Percentiles rank a stretch among this genome's conserved stretches.
phyloP scores from a whole-genome alignment of 2,329 filamentous ascomycete genomes.

The Mariannaea sp. region DNA sequence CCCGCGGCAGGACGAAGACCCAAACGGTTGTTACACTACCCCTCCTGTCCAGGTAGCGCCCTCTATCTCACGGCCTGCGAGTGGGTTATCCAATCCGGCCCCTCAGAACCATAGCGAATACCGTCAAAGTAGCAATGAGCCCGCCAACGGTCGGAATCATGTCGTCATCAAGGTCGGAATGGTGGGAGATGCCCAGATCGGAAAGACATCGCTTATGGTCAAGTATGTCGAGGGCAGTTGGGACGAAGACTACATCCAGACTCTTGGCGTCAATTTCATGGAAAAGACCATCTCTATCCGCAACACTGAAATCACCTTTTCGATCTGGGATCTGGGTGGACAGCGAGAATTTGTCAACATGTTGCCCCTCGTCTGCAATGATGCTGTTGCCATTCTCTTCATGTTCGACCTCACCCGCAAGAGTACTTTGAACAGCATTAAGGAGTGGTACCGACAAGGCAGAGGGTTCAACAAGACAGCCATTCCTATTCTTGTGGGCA shows the following conservation, averaged over 20 bases:
- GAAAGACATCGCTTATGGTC: constrained; percentile 99
- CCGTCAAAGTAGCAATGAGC: constrained; percentile 45
- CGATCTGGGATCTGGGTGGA: constrained; percentile 97
- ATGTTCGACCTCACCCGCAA: constrained; percentile 99
- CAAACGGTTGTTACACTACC: constrained; percentile 51
- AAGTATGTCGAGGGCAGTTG: constrained; percentile 99
- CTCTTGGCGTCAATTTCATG: constrained; percentile 99
- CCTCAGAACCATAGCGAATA: constrained; percentile 52
- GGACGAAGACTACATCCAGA: constrained; percentile 99
- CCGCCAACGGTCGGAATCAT: constrained; percentile 62
- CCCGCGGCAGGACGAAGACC: constrained; percentile 51
- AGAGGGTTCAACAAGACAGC: constrained; percentile 99
- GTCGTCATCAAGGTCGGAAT: constrained; percentile 99
- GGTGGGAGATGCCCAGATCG: constrained; percentile 98
- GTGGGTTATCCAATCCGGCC: constrained; percentile 55
- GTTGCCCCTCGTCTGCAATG: constrained; percentile 98
- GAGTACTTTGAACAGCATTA: constrained; percentile 98
- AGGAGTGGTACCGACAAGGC: constrained; percentile 98
- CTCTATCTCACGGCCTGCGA: constrained; percentile 59
- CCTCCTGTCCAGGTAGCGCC: constrained; percentile 51
- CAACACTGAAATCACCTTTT: constrained; percentile 99
- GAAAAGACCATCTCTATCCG: constrained; percentile 99
- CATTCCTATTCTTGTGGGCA: constrained; percentile 96
- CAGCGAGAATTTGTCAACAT: constrained; percentile 99
- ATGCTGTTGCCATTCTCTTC: constrained; percentile 97